Evolutionary conservation across 352 stramenopile genomes (phyloP), one percentile per base, ranked within the genome.

Genomic region (Phytopythium boreale): DNA sequence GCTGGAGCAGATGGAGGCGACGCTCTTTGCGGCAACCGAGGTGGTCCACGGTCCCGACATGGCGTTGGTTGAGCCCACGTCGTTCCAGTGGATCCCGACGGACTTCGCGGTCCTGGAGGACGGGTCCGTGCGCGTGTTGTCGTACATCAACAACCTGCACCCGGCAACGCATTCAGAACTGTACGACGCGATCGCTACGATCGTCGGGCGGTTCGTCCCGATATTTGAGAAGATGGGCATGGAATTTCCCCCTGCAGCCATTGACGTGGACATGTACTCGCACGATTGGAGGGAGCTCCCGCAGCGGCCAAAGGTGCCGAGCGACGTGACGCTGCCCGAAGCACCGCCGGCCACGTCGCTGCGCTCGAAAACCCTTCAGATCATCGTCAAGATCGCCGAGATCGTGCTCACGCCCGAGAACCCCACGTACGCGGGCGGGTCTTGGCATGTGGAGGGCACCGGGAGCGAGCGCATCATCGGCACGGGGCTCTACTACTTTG

Each of bases 141-240:
- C 76, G 26, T 88, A 84, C 59, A 84, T 88, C 65, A 88, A 84
- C 63, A 85, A 82, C 56, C 59, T 86, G 31, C 76, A 85, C 14
- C 79, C 79, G 7, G 55, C 41, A 0, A 39, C 67, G 10, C 62
- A 76, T 37, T 24, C 11, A 0, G 29, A 14, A 20, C n/a, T 88
- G 24, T 88, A 84, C 61, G 56, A 52, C 12, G 67, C 59, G 10
- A 71, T 82, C 43, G 64, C 56, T 24, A 17, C 11, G 1, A 69
- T 86, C 15, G 79, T 88, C 24, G 53, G 31, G 6, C 43, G 37
- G 1, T 82, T 84, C 50, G 61, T 86, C 3, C 72, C 72, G 17
- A 41, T 84, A 0, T 88, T 86, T 52, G 72, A 86, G 22, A 37
- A 49, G 7, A 55, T 68, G 15, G 22, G 84, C 7, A 36, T 61